phyloP scores from a whole-genome alignment of 495 filamentous ascomycete species.

The Aeminium ludgeri region DNA sequence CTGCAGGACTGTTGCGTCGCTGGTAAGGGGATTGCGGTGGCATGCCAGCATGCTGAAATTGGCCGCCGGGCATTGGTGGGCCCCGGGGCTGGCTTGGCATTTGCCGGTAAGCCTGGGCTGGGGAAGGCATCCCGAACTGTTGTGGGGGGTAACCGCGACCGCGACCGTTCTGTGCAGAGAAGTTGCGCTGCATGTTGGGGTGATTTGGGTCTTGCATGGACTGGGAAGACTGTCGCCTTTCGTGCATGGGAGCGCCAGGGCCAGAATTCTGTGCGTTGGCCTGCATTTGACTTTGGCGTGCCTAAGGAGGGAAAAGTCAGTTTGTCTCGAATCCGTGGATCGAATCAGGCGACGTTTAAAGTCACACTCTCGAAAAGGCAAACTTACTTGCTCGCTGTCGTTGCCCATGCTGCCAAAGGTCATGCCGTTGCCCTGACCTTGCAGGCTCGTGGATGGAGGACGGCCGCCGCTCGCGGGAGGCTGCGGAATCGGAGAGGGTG shows the following conservation, averaged over 20 bases:
- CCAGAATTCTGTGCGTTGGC: slow-evolving; percentile 37
- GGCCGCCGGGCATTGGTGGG: slow-evolving; percentile 16
- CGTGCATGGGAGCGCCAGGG: slow-evolving; percentile 50
- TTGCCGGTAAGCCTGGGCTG: slow-evolving; percentile 39
- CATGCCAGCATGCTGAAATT: slow-evolving; percentile 26
- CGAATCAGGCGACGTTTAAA: background rate
- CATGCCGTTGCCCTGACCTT: slow-evolving; percentile 42
- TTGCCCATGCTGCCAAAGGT: slow-evolving; percentile 74
- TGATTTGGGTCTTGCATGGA: slow-evolving; percentile 51
- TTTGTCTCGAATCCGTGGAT: background rate
- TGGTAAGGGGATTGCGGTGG: slow-evolving; percentile 46
- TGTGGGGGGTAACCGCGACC: slow-evolving; percentile 33
- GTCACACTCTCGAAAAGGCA: slow-evolving; percentile 20
- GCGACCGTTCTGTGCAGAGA: slow-evolving; percentile 38
- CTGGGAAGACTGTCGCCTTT: slow-evolving; percentile 67
- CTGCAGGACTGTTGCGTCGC: slow-evolving; percentile 49
- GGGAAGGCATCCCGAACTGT: slow-evolving; percentile 52
- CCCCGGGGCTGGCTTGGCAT: slow-evolving; percentile 41
- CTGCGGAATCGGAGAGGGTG: slow-evolving; percentile 79
- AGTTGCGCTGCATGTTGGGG: slow-evolving; percentile 30
- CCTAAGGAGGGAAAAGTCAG: slow-evolving; percentile 1
- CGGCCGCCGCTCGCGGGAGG: slow-evolving; percentile 71
- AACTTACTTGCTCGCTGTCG: slow-evolving; percentile 41
- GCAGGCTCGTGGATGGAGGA: slow-evolving; percentile 50
- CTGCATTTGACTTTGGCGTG: slow-evolving; percentile 7